Base-by-base conservation (phyloP, 2,329 filamentous ascomycete species). In the Cladophialophora immunda region DNA sequence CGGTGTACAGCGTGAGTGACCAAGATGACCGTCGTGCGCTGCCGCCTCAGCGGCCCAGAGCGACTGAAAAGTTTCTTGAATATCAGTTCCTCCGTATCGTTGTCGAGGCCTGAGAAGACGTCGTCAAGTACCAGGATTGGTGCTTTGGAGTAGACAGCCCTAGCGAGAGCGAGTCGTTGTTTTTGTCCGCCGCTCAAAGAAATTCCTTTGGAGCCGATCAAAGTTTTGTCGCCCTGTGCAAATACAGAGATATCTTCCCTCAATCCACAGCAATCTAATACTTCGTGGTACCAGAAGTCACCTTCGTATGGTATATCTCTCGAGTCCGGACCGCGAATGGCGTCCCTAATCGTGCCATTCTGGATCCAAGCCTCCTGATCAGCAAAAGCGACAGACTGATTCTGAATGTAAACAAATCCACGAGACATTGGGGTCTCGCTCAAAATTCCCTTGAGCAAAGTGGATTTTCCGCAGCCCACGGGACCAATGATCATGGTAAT, bases 41-140 rank as follows among this genome's bases (percentile, higher is more conserved):
- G 77, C 50, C 77, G 75, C 30, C 80, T 77, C 1, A 86, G 72
- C 5, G 85, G 73, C 13, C 83, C 83, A n/a, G 81, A 73, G 13
- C 72, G 73, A 2, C 83, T 82, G 45, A 85, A 76, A 0, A 86
- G 73, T 56, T 76, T 78, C 66, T 82, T 77, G 72, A 83, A 84
- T 15, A 85, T 80, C 34, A 78, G 76, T 32, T 82, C 81, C 63
- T 84, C 83, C 0, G 83, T 85, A 17, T 80, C 76, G 9, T 78
- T 75, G 70, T 86, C 84, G 6, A 86, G 78, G 2, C 83, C 83
- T 65, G 81, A 84, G n/a, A 86, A 78, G 22, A 82, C 80, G 68
- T 86, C 83, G 68, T 86, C 84, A 13, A 86, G 76, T 22, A 86
- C 77, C 32, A 85, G 75, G 29, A 84, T 76, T 38, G 81, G 78